phyloP scores from a whole-genome alignment of 129 eudicot species.

The Gnaphalium uliginosum region DNA sequence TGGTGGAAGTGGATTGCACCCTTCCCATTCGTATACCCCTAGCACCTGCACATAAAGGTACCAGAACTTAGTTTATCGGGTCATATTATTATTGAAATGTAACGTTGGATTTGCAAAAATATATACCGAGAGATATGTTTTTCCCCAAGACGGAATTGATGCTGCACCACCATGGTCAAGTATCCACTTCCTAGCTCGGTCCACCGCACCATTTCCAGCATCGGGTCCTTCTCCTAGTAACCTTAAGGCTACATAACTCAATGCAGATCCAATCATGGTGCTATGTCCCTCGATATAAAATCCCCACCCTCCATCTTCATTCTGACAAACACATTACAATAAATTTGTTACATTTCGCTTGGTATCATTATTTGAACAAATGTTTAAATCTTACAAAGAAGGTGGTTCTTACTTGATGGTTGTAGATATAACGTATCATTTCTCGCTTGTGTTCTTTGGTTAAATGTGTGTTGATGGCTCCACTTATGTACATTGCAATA shows the following conservation, averaged over 20 bases:
- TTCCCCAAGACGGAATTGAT: conserved; percentile 80
- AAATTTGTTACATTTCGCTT: not conserved
- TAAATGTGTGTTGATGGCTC: conserved; percentile 55
- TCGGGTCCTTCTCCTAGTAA: conserved; percentile 67
- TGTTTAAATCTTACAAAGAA: not conserved
- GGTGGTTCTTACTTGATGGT: conserved; percentile 60
- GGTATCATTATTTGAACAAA: not conserved
- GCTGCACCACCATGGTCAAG: conserved; percentile 75
- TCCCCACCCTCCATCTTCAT: conserved; percentile 92
- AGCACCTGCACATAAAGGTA: conserved; percentile 48
- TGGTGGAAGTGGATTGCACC: conserved; percentile 82
- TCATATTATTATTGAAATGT: not conserved
- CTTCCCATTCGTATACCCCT: conserved; percentile 88
- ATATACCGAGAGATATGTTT: conserved; percentile 74
- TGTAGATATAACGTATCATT: conserved; percentile 71
- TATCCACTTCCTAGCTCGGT: conserved; percentile 65
- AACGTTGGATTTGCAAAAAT: not conserved
- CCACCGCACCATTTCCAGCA: conserved; percentile 56
- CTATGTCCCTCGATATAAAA: conserved; percentile 74
- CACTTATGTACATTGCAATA: conserved; percentile 68
- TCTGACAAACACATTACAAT: conserved; percentile 34
- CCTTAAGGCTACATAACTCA: conserved; percentile 62
- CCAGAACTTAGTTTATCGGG: not conserved
- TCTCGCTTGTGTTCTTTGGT: conserved; percentile 59
- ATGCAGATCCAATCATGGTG: conserved; percentile 79